These are phyloP conservation scores for Epichloe coenophiala DNA, from an alignment of 2,329 filamentous ascomycete species.

Conservation along the genomic window DNA sequence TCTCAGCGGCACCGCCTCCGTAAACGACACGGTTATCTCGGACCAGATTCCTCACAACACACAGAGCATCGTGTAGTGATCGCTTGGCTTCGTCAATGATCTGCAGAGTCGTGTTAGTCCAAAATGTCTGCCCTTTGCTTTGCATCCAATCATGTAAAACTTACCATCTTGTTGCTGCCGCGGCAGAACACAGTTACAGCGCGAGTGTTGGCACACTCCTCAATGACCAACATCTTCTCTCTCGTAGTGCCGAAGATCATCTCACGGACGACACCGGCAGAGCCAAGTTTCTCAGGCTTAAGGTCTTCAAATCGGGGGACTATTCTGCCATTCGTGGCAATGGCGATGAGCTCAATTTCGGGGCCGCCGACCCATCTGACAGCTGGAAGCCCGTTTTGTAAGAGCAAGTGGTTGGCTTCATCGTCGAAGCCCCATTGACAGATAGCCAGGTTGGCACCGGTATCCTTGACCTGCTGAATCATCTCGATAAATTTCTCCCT, in stretches of 20 bases:
- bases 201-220: conserved; percentile 95
- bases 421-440: conserved; percentile 99
- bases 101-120: conserved; percentile 27
- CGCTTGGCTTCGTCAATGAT: conserved; percentile 99
- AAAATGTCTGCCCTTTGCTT: background rate
- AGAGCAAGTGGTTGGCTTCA: conserved; percentile 91
- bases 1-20: conserved; percentile 90
- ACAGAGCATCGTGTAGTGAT: conserved; percentile 92
- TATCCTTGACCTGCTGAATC: conserved; percentile 96
- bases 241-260: conserved; percentile 95
- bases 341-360: conserved; percentile 96
- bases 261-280: conserved; percentile 78
- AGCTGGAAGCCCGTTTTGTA: conserved; percentile 91
- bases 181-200: conserved; percentile 94
- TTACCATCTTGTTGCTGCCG: conserved; percentile 98
- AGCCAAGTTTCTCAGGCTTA: conserved; percentile 78
- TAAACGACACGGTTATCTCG: conserved; percentile 95
- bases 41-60: conserved; percentile 93
- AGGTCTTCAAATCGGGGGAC: conserved; percentile 95
- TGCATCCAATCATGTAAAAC: conserved; percentile 12
- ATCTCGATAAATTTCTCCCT: conserved; percentile 94
- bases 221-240: conserved; percentile 99
- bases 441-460: conserved; percentile 91
- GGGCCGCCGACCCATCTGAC: conserved; percentile 97
- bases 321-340: conserved; percentile 95